Percentiles rank a stretch among this genome's conserved stretches.
phyloP scores from a whole-genome alignment of 495 filamentous ascomycete species.

The Talaromyces wortmannii region DNA sequence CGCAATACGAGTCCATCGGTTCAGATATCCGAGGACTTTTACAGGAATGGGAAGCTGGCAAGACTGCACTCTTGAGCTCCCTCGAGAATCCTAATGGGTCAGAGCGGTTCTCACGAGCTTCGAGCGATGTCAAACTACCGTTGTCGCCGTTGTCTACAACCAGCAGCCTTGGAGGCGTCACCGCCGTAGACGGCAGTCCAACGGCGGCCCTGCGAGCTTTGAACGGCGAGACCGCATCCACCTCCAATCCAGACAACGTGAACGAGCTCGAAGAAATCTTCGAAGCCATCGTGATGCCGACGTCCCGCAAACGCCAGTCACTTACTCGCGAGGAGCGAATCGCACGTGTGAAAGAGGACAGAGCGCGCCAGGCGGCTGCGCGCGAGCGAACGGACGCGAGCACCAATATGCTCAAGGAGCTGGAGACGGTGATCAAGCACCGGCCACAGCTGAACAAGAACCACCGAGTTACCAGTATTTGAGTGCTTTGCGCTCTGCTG shows the following conservation, averaged over 20 bases:
- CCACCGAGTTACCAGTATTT: conserved; percentile 44
- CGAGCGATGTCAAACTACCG: conserved; percentile 62
- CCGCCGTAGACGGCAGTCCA: conserved; percentile 76
- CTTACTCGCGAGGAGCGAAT: conserved; percentile 85
- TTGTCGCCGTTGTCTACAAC: conserved; percentile 76
- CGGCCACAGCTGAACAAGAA: conserved; percentile 47
- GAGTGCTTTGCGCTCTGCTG: conserved; percentile 1
- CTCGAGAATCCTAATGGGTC: conserved; percentile 52
- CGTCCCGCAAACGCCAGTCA: conserved; percentile 54
- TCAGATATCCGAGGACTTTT: conserved; percentile 75
- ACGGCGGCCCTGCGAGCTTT: conserved; percentile 69
- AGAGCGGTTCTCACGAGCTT: conserved; percentile 56
- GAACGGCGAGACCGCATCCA: conserved; percentile 51
- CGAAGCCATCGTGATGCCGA: conserved; percentile 76
- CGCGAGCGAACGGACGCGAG: conserved; percentile 71
- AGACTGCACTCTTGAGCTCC: conserved; percentile 62
- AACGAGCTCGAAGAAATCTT: conserved; percentile 70
- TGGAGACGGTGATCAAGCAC: conserved; percentile 83
- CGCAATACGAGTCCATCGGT: conserved; percentile 93
- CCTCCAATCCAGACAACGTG: conserved; percentile 17
- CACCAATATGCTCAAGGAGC: conserved; percentile 81
- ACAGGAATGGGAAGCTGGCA: conserved; percentile 88
- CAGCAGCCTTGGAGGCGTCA: conserved; percentile 73
- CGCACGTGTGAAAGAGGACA: conserved; percentile 80
- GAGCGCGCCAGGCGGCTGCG: conserved; percentile 57